phyloP scores from a whole-genome alignment of 1,284 basidiomycete genomes.

The Cystobasidium slooffiae region DNA sequence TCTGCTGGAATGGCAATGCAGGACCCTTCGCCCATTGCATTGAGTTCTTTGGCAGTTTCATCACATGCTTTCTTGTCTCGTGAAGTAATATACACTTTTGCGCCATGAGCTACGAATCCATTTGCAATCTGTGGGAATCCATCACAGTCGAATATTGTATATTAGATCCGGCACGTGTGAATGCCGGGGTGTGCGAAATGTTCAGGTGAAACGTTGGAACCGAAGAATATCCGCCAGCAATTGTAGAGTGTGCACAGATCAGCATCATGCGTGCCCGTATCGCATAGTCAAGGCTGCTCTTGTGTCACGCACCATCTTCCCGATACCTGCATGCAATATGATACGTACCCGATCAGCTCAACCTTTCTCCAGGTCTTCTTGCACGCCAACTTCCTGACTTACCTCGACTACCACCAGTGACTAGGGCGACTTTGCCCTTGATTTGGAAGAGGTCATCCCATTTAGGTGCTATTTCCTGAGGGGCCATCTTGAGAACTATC shows the following conservation, averaged over 20 bases:
- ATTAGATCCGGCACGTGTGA: not conserved
- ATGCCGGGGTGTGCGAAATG: not conserved
- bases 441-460: conserved; percentile 64
- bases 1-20: conserved; percentile 68
- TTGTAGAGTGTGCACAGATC: not conserved
- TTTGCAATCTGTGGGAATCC: conserved; percentile 67
- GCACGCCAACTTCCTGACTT: conserved; percentile 34
- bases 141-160: not conserved
- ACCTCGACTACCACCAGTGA: conserved; percentile 68
- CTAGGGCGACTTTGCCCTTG: conserved; percentile 61
- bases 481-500: not conserved
- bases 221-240: not conserved
- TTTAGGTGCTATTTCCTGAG: conserved; percentile 6
- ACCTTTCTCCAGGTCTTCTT: not conserved
- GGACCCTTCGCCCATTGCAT: conserved; percentile 63
- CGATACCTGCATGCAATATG: conserved; percentile 62
- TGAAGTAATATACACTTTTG: conserved; percentile 73
- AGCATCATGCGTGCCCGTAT: too few relatives aligned
- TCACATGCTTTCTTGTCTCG: conserved; percentile 66
- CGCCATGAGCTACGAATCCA: conserved; percentile 69
- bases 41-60: conserved; percentile 65
- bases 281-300: too few relatives aligned
- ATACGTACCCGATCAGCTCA: not conserved
- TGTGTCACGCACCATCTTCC: conserved; percentile 65
- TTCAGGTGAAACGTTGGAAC: not conserved